phyloP scores from a whole-genome alignment of 345 rosid genomes.

The Linum tenue region DNA sequence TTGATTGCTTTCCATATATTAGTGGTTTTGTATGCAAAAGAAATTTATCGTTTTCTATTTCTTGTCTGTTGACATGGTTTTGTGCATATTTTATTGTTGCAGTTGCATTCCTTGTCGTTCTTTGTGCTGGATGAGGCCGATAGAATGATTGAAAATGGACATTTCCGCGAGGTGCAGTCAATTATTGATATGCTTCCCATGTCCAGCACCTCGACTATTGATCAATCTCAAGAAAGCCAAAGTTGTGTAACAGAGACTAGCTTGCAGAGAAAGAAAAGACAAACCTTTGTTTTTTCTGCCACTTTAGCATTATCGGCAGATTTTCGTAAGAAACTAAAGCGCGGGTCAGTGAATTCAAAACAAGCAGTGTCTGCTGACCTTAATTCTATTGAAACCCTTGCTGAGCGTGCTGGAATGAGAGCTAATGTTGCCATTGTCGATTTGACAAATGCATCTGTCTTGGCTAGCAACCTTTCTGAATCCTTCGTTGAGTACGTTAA shows the following conservation, averaged over 20 bases:
- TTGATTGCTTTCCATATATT: constrained; percentile 3
- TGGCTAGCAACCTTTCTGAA: constrained; percentile 77
- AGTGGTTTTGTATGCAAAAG: background rate
- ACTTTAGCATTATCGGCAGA: constrained; percentile 84
- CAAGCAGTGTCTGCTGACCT: constrained; percentile 42
- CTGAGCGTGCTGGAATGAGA: constrained; percentile 87
- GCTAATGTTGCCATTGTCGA: constrained; percentile 77
- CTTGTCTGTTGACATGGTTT: background rate
- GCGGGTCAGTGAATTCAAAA: constrained; percentile 50
- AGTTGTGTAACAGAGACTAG: constrained; percentile 48
- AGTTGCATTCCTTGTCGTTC: constrained; percentile 87
- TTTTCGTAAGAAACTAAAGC: constrained; percentile 91
- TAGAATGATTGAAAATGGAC: constrained; percentile 92
- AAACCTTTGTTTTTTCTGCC: constrained; percentile 92
- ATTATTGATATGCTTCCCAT: constrained; percentile 86
- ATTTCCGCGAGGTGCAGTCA: constrained; percentile 89
- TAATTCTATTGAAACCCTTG: constrained; percentile 74
- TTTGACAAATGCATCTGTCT: constrained; percentile 65
- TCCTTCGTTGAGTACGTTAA: constrained; percentile 62
- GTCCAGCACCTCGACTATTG: constrained; percentile 35
- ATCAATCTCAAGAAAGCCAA: constrained; percentile 35
- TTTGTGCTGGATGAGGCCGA: constrained; percentile 99
- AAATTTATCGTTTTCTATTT: background rate
- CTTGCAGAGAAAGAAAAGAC: constrained; percentile 75
- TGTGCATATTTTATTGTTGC: constrained; percentile 19